A percentile compares a stretch with the other conserved stretches of the same genome.
Conservation (phyloP, 768 basidiomycete species). For the Lactarius pseudohatsudake region DNA sequence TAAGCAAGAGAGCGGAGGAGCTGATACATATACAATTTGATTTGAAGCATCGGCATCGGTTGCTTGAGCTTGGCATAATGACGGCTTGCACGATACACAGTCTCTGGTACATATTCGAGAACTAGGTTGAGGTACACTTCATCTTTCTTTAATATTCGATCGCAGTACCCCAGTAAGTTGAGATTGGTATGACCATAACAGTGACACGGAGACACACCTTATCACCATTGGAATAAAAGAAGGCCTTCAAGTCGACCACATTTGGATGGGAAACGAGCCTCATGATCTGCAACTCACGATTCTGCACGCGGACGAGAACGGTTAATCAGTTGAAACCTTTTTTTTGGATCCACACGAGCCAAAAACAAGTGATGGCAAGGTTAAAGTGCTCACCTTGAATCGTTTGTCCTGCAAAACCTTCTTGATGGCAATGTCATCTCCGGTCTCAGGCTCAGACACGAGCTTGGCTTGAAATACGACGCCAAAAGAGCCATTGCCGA, state of each 20-base stretch:
- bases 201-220: slow-evolving; percentile 60
- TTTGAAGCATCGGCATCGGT: slow-evolving; percentile 99
- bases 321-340: slow-evolving; percentile 13
- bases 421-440: slow-evolving; percentile 98
- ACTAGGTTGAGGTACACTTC: slow-evolving; percentile 99
- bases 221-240: slow-evolving; percentile 99
- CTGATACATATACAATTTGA: slow-evolving; percentile 99
- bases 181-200: neutral
- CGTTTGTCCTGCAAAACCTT: slow-evolving; percentile 99
- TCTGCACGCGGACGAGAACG: slow-evolving; percentile 48
- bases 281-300: slow-evolving; percentile 99
- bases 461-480: slow-evolving; percentile 97
- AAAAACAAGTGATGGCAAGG: slow-evolving; percentile 1
- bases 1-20: slow-evolving; percentile 97
- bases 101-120: slow-evolving; percentile 98
- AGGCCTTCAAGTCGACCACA: slow-evolving; percentile 95
- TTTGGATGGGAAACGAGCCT: slow-evolving; percentile 94
- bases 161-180: neutral
- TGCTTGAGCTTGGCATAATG: slow-evolving; percentile 99
- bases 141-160: slow-evolving; percentile 71
- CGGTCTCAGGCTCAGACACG: slow-evolving; percentile 58
- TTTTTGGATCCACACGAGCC: slow-evolving; percentile 11
- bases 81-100: slow-evolving; percentile 97
- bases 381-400: slow-evolving; percentile 80
- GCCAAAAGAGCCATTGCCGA: slow-evolving; percentile 98